These are phyloP conservation scores for Mayamaea pseudoterrestris DNA, from an alignment of 108 stramenopile genomes.

Conservation along the genomic window DNA sequence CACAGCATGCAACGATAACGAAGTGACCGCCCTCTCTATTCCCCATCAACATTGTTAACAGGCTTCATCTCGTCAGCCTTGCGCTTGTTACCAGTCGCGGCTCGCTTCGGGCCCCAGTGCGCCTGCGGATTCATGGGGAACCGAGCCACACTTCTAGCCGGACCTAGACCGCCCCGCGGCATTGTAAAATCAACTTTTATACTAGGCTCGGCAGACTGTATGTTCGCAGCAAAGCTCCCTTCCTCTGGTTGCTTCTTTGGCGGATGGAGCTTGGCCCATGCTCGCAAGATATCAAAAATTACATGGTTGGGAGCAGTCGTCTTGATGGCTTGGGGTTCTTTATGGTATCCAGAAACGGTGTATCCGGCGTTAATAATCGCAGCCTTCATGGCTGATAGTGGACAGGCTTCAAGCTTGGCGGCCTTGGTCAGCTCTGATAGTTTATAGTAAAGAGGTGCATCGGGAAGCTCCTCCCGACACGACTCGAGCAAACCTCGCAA, in stretches of 20 bases:
- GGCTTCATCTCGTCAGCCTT: too few species aligned
- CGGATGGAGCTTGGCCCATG: slow-evolving; percentile 84
- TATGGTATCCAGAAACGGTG: slow-evolving; percentile 86
- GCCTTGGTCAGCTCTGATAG: slow-evolving; percentile 65
- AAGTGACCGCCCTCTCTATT: too few species aligned
- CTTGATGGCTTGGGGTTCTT: slow-evolving; percentile 89
- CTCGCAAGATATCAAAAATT: slow-evolving; percentile 88
- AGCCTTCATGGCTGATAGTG: slow-evolving; percentile 55
- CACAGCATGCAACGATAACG: too few species aligned
- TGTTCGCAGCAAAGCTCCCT: slow-evolving; percentile 41
- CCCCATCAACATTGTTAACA: too few species aligned
- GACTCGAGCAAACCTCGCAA: slow-evolving; percentile 81
- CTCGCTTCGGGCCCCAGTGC: slow-evolving; percentile 83
- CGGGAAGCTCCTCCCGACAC: slow-evolving; percentile 85
- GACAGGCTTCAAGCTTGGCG: slow-evolving; percentile 63
- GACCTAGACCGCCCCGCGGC: slow-evolving; percentile 6
- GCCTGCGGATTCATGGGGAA: slow-evolving; percentile 78
- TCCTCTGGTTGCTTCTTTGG: slow-evolving; percentile 46
- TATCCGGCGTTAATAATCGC: slow-evolving; percentile 89
- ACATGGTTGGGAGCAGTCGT: slow-evolving; percentile 89
- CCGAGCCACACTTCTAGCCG: slow-evolving; percentile 24
- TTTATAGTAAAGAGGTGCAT: slow-evolving; percentile 86
- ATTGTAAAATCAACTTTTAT: slow-evolving; percentile 59
- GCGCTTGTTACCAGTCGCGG: slow-evolving; percentile 43
- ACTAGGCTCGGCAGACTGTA: slow-evolving; percentile 52